Conservation (phyloP, 2,329 filamentous ascomycete species). For the Cercospora sesami region DNA sequence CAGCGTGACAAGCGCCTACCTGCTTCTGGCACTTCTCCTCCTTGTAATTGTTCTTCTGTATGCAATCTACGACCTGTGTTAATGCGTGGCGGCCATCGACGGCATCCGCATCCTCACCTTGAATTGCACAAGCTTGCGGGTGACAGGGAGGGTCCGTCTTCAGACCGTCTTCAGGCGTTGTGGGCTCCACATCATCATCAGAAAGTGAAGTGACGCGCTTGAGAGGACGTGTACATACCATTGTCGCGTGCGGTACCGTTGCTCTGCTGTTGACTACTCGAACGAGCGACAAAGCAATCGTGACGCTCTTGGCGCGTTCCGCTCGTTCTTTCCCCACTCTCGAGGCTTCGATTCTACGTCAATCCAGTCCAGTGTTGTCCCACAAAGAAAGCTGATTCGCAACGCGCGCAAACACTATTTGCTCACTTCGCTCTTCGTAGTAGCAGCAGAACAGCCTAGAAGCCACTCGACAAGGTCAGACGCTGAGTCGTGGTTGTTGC, state of each 20-base stretch:
- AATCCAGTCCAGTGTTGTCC: background rate
- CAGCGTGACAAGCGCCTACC: conserved; percentile 33
- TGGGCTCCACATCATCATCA: conserved; percentile 10
- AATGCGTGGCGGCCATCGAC: background rate
- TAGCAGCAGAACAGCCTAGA: background rate
- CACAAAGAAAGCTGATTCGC: background rate
- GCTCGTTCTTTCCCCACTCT: background rate
- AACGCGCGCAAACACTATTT: background rate
- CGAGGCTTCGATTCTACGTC: background rate
- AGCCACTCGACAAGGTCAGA: background rate
- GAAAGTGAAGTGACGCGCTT: background rate
- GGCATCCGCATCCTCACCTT: conserved; percentile 59
- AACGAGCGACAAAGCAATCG: background rate
- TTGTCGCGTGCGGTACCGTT: background rate
- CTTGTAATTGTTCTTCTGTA: conserved; percentile 80
- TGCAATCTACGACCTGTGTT: conserved; percentile 52
- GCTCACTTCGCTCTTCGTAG: background rate
- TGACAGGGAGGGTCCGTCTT: conserved; percentile 78
- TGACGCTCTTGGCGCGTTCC: conserved; percentile 3
- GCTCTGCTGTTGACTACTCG: background rate
- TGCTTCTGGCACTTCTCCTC: conserved; percentile 75
- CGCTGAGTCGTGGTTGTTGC: conserved; percentile 1
- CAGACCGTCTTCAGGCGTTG: conserved; percentile 64
- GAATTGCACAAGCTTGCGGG: conserved; percentile 84
- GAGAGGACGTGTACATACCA: background rate